These are phyloP conservation scores for Secale cereale DNA, from an alignment of 176 grass and related monocot species.

Conservation along the genomic window DNA sequence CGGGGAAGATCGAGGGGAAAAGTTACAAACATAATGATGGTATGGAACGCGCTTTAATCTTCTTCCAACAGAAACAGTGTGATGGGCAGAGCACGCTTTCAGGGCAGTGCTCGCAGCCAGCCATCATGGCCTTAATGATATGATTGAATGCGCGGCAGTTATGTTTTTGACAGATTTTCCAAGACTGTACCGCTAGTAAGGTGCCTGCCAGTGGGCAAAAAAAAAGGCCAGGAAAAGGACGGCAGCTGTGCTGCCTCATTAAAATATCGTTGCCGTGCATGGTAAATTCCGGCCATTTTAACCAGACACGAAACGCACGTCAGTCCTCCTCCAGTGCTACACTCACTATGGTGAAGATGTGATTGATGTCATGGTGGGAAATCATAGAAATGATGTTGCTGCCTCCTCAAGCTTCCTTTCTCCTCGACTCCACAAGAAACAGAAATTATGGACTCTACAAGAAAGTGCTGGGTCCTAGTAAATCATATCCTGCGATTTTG, in stretches of 20 bases:
- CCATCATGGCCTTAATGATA: neutral
- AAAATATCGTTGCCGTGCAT: too few relatives aligned
- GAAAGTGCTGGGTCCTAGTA: too few relatives aligned
- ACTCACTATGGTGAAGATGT: too few relatives aligned
- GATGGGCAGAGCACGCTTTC: constrained; percentile 13
- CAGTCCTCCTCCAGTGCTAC: neutral
- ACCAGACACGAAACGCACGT: neutral
- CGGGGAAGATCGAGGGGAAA: neutral
- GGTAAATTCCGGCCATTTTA: too few relatives aligned
- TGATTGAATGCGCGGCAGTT: neutral
- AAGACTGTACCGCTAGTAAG: neutral
- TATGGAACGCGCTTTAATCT: constrained; percentile 49
- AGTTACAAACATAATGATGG: constrained; percentile 35
- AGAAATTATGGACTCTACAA: too few relatives aligned
- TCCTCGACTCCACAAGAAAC: too few relatives aligned
- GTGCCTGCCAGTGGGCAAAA: neutral
- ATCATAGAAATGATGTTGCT: too few relatives aligned
- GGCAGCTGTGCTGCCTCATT: neutral
- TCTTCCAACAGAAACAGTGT: constrained; percentile 25
- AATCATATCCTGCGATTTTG: too few relatives aligned
- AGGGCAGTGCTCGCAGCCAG: neutral
- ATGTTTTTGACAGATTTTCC: neutral
- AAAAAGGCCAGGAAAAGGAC: neutral
- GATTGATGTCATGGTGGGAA: too few relatives aligned
- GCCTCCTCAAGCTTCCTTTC: too few relatives aligned